phyloP scores from a whole-genome alignment of 352 stramenopile species.

The Phytophthora hibernalis region DNA sequence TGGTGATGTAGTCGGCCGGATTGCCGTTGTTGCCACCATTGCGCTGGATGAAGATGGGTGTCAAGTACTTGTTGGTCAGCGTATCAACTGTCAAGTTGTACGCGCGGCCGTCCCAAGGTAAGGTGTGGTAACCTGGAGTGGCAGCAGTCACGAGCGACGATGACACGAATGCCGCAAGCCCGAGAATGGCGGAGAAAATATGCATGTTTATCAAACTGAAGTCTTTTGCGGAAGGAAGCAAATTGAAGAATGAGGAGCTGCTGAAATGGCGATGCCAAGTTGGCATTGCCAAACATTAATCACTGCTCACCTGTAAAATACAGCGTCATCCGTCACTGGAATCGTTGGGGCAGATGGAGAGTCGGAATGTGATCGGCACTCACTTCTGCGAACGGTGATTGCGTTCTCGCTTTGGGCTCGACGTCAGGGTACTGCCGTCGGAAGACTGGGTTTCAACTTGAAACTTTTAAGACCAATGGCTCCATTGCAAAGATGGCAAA shows the following conservation, averaged over 20 bases:
- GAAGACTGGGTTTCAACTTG: too few species aligned
- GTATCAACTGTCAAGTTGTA: slow-evolving; percentile 53
- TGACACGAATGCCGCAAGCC: not conserved
- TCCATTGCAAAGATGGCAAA: too few species aligned
- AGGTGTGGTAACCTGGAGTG: not conserved
- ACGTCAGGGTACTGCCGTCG: too few species aligned
- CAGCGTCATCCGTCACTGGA: too few species aligned
- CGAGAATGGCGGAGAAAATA: not conserved
- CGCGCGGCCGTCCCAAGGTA: slow-evolving; percentile 52
- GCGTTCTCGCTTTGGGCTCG: too few species aligned
- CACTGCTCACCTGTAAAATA: too few species aligned
- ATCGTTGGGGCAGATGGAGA: not conserved
- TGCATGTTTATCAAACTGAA: not conserved
- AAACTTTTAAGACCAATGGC: too few species aligned
- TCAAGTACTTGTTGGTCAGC: slow-evolving; percentile 51
- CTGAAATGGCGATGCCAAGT: too few species aligned
- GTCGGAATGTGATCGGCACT: not conserved
- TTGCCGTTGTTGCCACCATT: slow-evolving; percentile 35
- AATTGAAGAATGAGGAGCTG: slow-evolving; percentile 7
- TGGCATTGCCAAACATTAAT: too few species aligned
- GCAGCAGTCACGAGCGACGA: not conserved
- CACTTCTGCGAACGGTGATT: not conserved
- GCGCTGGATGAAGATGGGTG: slow-evolving; percentile 52
- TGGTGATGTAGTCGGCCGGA: slow-evolving; percentile 48
- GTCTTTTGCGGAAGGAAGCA: not conserved